These are phyloP conservation scores for Aspergillus ruber DNA, from an alignment of 2,329 filamentous ascomycete genomes.

Conservation along the genomic window DNA sequence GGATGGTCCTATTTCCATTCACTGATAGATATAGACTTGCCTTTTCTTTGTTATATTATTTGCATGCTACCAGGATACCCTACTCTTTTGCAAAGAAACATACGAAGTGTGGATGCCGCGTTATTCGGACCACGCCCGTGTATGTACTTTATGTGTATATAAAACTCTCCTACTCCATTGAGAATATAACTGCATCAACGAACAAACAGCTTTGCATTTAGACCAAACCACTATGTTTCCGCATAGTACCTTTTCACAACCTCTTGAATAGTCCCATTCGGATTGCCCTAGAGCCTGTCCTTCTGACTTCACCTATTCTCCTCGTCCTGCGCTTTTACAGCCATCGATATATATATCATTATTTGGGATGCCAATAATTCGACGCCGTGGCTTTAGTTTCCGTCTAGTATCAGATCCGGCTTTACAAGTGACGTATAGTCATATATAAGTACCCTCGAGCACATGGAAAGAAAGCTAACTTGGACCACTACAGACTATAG, in stretches of 20 bases:
- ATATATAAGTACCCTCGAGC: too few species aligned
- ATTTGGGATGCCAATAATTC: too few species aligned
- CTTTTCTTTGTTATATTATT: neutral
- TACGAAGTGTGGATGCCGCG: neutral
- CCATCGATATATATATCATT: too few species aligned
- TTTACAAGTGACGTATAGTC: too few species aligned
- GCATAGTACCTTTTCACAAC: constrained; percentile 31
- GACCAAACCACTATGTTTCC: neutral
- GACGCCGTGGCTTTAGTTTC: too few species aligned
- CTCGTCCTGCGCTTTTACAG: too few species aligned
- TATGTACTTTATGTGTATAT: neutral
- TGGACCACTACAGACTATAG: neutral
- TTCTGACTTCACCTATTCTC: too few species aligned
- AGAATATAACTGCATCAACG: neutral
- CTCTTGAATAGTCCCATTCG: constrained; percentile 33
- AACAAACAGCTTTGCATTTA: neutral
- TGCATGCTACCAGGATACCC: neutral
- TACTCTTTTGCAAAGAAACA: neutral
- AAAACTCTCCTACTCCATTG: neutral
- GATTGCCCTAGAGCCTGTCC: constrained; percentile 18
- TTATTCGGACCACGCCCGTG: neutral
- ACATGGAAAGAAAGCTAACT: too few species aligned
- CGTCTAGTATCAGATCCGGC: too few species aligned
- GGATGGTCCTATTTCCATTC: neutral
- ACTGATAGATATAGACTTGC: neutral